Conservation (phyloP, 768 basidiomycete genomes). For the Phlebiopsis flavidoalba region DNA sequence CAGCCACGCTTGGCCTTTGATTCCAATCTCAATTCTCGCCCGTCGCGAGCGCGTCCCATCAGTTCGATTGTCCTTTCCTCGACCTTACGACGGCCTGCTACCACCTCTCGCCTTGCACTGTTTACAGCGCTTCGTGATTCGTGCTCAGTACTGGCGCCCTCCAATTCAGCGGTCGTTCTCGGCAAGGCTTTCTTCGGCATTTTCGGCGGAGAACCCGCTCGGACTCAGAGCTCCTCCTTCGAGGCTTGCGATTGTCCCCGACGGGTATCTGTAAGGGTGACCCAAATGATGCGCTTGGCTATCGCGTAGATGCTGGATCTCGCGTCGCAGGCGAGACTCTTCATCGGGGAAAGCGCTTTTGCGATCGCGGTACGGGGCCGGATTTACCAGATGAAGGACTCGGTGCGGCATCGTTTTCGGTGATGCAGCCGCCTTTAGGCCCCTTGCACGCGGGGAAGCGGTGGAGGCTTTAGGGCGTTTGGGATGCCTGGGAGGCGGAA, state of each 20-base stretch:
- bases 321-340: slow-evolving; percentile 25
- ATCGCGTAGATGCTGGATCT: slow-evolving; percentile 35
- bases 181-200: slow-evolving; percentile 16
- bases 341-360: background rate
- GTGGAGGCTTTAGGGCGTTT: background rate
- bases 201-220: slow-evolving; percentile 21
- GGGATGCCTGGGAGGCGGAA: background rate
- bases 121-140: slow-evolving; percentile 12
- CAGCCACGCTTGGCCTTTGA: slow-evolving; percentile 3
- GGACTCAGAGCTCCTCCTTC: slow-evolving; percentile 30
- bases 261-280: slow-evolving; percentile 29
- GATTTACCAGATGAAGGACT: background rate
- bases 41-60: background rate
- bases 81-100: slow-evolving; percentile 8
- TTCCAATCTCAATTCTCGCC: slow-evolving; percentile 7
- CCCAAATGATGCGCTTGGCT: slow-evolving; percentile 24
- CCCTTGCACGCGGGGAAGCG: background rate
- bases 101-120: slow-evolving; percentile 17
- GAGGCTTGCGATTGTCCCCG: slow-evolving; percentile 38
- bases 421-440: background rate
- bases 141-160: slow-evolving; percentile 10
- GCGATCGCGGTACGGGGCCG: background rate
- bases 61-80: slow-evolving; percentile 10
- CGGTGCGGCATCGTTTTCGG: background rate
- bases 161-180: slow-evolving; percentile 7